These are phyloP conservation scores for Chaetomiaceae sp. DNA, from an alignment of 2,329 filamentous ascomycete genomes.

Conservation along the genomic window DNA sequence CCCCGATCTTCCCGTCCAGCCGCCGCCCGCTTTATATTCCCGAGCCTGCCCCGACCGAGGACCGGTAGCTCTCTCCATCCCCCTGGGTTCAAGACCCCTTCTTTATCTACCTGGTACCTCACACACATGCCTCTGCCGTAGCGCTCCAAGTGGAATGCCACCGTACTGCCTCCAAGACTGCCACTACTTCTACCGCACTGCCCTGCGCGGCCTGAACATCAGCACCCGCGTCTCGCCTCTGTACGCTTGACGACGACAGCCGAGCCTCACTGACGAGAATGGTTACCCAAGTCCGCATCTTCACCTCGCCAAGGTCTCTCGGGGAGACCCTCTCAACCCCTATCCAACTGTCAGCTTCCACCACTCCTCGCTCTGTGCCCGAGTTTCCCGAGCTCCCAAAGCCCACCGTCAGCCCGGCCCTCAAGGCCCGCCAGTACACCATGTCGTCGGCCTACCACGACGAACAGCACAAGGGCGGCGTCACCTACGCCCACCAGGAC, in stretches of 20 bases:
- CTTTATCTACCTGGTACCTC: background rate
- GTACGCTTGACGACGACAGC: conserved; percentile 55
- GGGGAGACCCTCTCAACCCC: conserved; percentile 60
- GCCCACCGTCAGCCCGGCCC: conserved; percentile 31
- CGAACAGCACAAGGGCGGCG: conserved; percentile 59
- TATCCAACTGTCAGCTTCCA: conserved; percentile 31
- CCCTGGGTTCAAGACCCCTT: conserved; percentile 5
- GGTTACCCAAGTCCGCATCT: conserved; percentile 64
- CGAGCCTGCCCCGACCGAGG: conserved; percentile 21
- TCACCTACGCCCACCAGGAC: conserved; percentile 88
- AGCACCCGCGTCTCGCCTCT: conserved; percentile 73
- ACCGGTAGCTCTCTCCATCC: conserved; percentile 13
- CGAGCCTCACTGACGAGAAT: conserved; percentile 47
- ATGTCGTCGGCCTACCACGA: conserved; percentile 46
- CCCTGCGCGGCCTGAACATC: conserved; percentile 79
- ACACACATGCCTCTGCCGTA: background rate
- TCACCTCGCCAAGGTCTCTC: conserved; percentile 65
- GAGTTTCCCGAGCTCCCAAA: conserved; percentile 34
- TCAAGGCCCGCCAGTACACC: conserved; percentile 27
- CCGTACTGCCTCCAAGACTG: conserved; percentile 79
- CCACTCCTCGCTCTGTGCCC: conserved; percentile 39
- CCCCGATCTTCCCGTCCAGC: conserved; percentile 7
- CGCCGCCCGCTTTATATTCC: conserved; percentile 20
- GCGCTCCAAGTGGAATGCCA: conserved; percentile 62
- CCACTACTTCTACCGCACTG: conserved; percentile 90